Percentiles rank a stretch among this genome's conserved stretches.
Conservation (phyloP, 345 rosid genomes). For the Sonneratia caseolaris region DNA sequence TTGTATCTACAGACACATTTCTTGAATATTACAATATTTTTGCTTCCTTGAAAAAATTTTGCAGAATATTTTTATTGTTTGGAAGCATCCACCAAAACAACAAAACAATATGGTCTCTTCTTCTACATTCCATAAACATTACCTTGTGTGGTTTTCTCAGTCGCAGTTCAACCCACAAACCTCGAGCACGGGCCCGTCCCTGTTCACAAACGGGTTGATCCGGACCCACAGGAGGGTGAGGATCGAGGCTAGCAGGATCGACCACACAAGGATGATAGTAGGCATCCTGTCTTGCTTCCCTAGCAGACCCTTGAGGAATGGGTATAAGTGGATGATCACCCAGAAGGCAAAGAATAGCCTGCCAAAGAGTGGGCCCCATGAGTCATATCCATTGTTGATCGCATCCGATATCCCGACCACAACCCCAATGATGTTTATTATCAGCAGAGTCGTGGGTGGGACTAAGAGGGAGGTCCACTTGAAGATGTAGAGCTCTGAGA, state of each 20-base stretch:
- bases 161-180: constrained; percentile 88
- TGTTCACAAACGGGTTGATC: constrained; percentile 77
- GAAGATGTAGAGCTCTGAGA: constrained; percentile 92
- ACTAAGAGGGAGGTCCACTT: constrained; percentile 90
- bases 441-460: constrained; percentile 81
- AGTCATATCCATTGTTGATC: constrained; percentile 93
- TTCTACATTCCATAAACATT: constrained; percentile 2
- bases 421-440: constrained; percentile 78
- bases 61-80: constrained; percentile 5
- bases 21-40: constrained; percentile 14
- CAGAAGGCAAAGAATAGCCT: constrained; percentile 86
- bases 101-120: not conserved
- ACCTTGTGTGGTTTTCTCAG: constrained; percentile 19
- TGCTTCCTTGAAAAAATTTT: constrained; percentile 3
- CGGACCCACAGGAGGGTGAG: constrained; percentile 93
- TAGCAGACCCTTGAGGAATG: constrained; percentile 94
- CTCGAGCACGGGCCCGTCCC: constrained; percentile 81
- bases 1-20: constrained; percentile 27
- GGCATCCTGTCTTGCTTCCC: constrained; percentile 97
- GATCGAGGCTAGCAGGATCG: constrained; percentile 86
- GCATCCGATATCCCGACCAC: constrained; percentile 93
- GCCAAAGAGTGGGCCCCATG: constrained; percentile 96
- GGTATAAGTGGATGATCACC: constrained; percentile 92
- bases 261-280: constrained; percentile 88
- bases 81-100: constrained; percentile 2